These are phyloP conservation scores for Picea sitchensis DNA, from an alignment of 75 land plant species.

Conservation along the genomic window DNA sequence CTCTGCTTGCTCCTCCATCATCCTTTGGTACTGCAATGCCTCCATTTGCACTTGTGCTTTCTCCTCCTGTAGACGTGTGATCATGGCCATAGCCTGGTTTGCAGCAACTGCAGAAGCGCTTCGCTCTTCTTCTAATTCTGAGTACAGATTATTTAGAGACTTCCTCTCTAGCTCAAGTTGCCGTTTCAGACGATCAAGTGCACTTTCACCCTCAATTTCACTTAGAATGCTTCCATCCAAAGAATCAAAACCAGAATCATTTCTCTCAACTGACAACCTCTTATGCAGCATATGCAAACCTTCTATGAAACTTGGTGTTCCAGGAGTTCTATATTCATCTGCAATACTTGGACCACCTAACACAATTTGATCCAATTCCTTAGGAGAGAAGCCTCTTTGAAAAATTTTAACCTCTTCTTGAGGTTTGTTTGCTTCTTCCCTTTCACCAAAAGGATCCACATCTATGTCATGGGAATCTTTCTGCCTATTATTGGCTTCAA, in stretches of 20 bases:
- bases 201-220: conserved; percentile 68
- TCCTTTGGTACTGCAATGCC: conserved; percentile 68
- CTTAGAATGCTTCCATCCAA: conserved; percentile 60
- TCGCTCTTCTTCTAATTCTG: conserved; percentile 86
- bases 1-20: conserved; percentile 88
- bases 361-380: conserved; percentile 26
- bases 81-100: conserved; percentile 95
- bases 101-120: conserved; percentile 80
- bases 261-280: conserved; percentile 58
- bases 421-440: not conserved
- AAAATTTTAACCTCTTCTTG: conserved; percentile 1
- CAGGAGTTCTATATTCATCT: conserved; percentile 32
- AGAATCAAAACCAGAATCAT: conserved; percentile 61
- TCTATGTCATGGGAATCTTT: not conserved
- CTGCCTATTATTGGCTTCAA: conserved; percentile 2
- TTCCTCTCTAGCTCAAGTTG: conserved; percentile 54
- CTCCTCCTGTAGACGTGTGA: conserved; percentile 89
- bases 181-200: conserved; percentile 48
- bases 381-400: not conserved
- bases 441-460: not conserved
- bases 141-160: conserved; percentile 38
- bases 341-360: conserved; percentile 23
- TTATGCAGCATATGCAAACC: conserved; percentile 34
- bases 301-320: conserved; percentile 21
- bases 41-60: conserved; percentile 89